Conservation (phyloP, 2,329 filamentous ascomycete species). For the Tolypocladium nubicola region DNA sequence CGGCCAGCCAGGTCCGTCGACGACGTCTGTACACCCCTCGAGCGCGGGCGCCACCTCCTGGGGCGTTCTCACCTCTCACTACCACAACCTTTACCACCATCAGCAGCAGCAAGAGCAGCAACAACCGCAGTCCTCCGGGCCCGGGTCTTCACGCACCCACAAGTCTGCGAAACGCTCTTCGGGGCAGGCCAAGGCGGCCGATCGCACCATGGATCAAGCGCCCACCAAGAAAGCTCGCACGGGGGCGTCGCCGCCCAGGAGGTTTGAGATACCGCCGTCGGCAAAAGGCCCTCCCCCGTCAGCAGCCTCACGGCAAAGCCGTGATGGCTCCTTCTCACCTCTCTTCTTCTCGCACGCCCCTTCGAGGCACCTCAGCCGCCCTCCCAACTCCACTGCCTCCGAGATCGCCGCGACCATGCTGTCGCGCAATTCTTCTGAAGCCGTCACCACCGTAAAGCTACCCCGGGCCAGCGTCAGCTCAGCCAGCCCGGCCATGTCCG, state of each 20-base stretch:
- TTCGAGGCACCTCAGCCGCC: conserved; percentile 23
- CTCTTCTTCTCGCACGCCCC: conserved; percentile 40
- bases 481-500: conserved; percentile 34
- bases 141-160: conserved; percentile 9
- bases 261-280: conserved; percentile 29
- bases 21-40: not conserved
- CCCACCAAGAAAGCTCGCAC: conserved; percentile 36
- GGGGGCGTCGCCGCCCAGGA: conserved; percentile 33
- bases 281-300: conserved; percentile 9
- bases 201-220: conserved; percentile 20
- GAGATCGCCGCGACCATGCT: conserved; percentile 37
- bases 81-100: not conserved
- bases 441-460: conserved; percentile 43
- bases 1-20: conserved; percentile 6
- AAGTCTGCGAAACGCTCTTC: conserved; percentile 15
- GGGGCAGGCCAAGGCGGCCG: conserved; percentile 8
- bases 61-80: not conserved
- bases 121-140: not conserved
- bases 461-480: conserved; percentile 41
- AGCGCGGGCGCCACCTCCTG: not conserved
- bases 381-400: conserved; percentile 24
- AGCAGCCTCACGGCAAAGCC: conserved; percentile 13
- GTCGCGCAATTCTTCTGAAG: conserved; percentile 27
- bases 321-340: conserved; percentile 34
- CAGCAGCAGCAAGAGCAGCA: not conserved